A percentile compares a stretch with the other conserved stretches of the same genome.
These are phyloP conservation scores for Trichoderma sp. DNA, from an alignment of 2,329 filamentous ascomycete species.

Conservation along the genomic window DNA sequence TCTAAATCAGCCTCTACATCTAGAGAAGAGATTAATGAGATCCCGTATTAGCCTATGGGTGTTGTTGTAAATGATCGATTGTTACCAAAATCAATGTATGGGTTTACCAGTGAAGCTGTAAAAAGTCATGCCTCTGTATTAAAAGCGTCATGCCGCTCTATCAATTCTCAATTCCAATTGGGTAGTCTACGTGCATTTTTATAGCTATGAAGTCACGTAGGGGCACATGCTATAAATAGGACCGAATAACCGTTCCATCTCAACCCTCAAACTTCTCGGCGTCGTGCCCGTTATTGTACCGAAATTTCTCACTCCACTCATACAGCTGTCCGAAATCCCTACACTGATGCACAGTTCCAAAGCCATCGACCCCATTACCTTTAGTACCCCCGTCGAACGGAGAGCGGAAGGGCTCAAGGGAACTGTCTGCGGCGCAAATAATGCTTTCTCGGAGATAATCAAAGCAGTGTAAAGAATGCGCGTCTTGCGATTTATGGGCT, in stretches of 20 bases:
- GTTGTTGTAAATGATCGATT: too few relatives aligned
- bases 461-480: constrained; percentile 2
- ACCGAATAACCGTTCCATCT: not conserved
- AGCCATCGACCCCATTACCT: constrained; percentile 6
- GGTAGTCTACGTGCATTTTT: too few relatives aligned
- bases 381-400: constrained; percentile 1
- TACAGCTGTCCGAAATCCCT: not conserved
- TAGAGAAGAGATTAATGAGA: too few relatives aligned
- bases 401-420: constrained; percentile 1
- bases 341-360: constrained; percentile 6
- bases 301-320: constrained; percentile 8
- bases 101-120: too few relatives aligned
- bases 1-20: too few relatives aligned
- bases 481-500: not conserved
- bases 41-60: too few relatives aligned
- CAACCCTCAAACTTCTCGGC: constrained; percentile 4
- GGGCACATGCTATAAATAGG: too few relatives aligned
- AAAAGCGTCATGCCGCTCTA: too few relatives aligned
- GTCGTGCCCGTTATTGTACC: not conserved
- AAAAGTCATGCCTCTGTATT: too few relatives aligned
- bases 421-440: not conserved
- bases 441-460: constrained; percentile 5
- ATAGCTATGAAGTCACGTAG: too few relatives aligned
- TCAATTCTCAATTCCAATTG: too few relatives aligned
- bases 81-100: too few relatives aligned